These are phyloP conservation scores for Trapa incisa DNA, from an alignment of 345 rosid genomes.

Conservation along the genomic window DNA sequence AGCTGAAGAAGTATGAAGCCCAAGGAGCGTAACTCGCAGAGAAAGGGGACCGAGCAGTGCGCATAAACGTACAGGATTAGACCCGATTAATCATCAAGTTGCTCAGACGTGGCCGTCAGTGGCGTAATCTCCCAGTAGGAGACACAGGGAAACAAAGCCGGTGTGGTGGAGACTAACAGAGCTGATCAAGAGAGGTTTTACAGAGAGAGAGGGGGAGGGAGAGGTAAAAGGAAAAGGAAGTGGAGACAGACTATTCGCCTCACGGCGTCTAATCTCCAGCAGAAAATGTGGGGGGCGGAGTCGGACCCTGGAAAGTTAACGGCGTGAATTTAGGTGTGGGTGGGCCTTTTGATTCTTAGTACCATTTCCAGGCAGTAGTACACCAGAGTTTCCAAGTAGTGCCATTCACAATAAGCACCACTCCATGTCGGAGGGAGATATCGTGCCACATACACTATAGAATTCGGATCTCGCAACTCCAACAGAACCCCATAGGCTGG, in stretches of 20 bases:
- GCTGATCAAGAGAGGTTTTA: neutral
- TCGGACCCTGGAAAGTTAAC: slow-evolving; percentile 11
- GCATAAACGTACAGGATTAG: neutral
- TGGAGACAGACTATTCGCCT: neutral
- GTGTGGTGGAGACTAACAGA: slow-evolving; percentile 5
- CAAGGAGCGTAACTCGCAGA: neutral
- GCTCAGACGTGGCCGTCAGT: slow-evolving; percentile 1
- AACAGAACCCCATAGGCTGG: too few species aligned
- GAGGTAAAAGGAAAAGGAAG: slow-evolving; percentile 12
- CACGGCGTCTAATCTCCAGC: neutral
- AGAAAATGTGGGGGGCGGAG: too few species aligned
- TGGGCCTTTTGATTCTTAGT: neutral
- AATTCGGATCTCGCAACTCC: too few species aligned
- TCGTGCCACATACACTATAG: too few species aligned
- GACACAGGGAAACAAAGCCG: neutral
- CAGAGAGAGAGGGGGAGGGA: neutral
- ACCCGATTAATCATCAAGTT: neutral
- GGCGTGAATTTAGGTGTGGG: slow-evolving; percentile 8
- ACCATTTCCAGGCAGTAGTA: too few species aligned
- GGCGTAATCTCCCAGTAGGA: slow-evolving; percentile 6
- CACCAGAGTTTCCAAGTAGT: too few species aligned
- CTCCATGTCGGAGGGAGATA: too few species aligned
- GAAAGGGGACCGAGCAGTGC: neutral
- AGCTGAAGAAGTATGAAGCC: neutral
- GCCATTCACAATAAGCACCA: too few species aligned